Evolutionary conservation across 768 basidiomycete species (phyloP), one percentile per base, ranked within the genome.

Genomic region (Ephemerocybe angulata): DNA sequence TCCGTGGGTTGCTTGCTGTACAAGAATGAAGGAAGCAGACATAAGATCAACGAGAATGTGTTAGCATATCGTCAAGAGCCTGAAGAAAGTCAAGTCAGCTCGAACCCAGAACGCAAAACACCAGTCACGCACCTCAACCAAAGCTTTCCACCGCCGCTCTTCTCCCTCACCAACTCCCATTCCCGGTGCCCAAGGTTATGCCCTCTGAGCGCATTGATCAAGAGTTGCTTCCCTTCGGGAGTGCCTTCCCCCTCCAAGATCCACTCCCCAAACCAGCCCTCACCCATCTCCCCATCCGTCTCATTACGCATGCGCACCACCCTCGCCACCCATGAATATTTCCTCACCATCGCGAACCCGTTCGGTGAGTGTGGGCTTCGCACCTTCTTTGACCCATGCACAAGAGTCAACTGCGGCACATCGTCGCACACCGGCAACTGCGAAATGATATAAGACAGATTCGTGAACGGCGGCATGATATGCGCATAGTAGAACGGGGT

Each of bases 211-310:
- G 82, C 83, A 56, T 84, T 76, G n/a, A 86, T 56, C 38, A 89
- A 66, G 2, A 72, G 64, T 64, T 80, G 74, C 42, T 79, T 73
- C 4, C 85, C 87, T 64, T 88, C 87, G 29, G 69, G 73, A 17
- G 88, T 91, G 1, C 88, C 90, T 52, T 88, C 87, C 1, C 82
- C 84, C 67, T 91, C 87, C n/a, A 91, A 72, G 13, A 88, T 72
- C 88, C 90, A 90, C 58, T 90, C 86, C 8, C 86, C 86, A 29
- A 77, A 72, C 85, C 90, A 88, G 4, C 84, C 85, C n/a, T 80
- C 79, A 12, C 86, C 84, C 22, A 86, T 70, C 29, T 68, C 77
- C 19, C 68, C 68, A 30, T 67, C 68, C 31, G 63, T 61, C 15
- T 63, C 67, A 77, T 24, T 76, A 70, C 29, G 64, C 60, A 63